Conservation (phyloP, 2,329 filamentous ascomycete genomes). For the Tolypocladium album region DNA sequence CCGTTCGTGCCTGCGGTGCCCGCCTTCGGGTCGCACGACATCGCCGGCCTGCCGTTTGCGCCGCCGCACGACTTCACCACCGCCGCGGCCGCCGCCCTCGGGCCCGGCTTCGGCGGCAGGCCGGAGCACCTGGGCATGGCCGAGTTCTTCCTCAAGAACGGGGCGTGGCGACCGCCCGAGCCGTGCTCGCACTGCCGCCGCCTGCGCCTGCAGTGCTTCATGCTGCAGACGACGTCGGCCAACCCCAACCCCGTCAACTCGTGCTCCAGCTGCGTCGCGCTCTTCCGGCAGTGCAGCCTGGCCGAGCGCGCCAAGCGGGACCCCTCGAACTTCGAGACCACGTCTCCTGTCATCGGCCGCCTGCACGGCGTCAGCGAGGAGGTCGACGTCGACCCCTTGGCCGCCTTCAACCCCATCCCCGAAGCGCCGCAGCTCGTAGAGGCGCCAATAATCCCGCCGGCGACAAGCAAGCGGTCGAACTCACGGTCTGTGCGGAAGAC, state of each 20-base stretch:
- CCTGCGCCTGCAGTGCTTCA: constrained; percentile 34
- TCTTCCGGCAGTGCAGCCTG: constrained; percentile 39
- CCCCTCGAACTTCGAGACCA: constrained; percentile 33
- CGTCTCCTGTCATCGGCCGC: constrained; percentile 33
- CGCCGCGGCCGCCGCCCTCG: not conserved
- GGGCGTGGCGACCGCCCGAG: constrained; percentile 27
- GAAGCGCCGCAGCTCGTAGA: not conserved
- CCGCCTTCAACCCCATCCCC: constrained; percentile 1
- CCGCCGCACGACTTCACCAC: not conserved
- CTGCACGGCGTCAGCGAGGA: constrained; percentile 36
- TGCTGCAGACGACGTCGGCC: constrained; percentile 31
- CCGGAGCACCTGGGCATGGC: constrained; percentile 16
- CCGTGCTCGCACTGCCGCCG: constrained; percentile 34
- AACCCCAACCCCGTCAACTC: constrained; percentile 37
- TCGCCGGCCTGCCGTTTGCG: not conserved
- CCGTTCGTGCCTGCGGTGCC: not conserved
- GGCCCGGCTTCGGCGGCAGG: not conserved
- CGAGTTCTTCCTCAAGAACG: constrained; percentile 27
- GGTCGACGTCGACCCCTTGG: constrained; percentile 4
- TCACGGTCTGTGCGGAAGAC: constrained; percentile 34
- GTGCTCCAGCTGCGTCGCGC: constrained; percentile 38
- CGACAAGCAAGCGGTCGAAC: constrained; percentile 20
- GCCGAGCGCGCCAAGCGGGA: constrained; percentile 31
- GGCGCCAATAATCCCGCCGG: constrained; percentile 4
- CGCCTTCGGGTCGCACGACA: not conserved